Evolutionary conservation across 2,329 filamentous ascomycete species (phyloP).

Genomic region (Phialocephala sp.): DNA sequence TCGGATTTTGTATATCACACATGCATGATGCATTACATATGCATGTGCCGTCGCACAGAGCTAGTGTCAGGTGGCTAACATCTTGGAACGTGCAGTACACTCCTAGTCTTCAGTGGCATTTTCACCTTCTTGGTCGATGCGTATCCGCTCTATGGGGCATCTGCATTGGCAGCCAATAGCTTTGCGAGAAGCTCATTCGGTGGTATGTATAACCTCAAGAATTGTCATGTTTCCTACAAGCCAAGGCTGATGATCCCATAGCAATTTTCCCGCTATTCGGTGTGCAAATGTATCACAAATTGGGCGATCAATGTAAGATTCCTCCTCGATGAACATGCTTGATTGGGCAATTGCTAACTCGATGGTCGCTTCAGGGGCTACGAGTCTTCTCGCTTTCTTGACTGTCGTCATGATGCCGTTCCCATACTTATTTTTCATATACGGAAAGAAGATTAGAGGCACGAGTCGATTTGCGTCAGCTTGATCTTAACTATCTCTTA

Average conservation of each 20-base stretch:
- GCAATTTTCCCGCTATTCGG: constrained; percentile 80
- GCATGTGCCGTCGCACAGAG: constrained; percentile 33
- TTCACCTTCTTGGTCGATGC: constrained; percentile 85
- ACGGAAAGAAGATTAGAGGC: constrained; percentile 61
- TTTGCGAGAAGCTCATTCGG: constrained; percentile 81
- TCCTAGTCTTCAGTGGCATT: constrained; percentile 81
- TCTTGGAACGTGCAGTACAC: constrained; percentile 57
- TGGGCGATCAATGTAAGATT: constrained; percentile 64
- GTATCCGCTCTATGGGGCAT: constrained; percentile 77
- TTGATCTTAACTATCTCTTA: constrained; percentile 16
- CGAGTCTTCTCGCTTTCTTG: constrained; percentile 64
- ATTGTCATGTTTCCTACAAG: constrained; percentile 2
- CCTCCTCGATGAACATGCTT: neutral
- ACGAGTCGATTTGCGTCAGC: constrained; percentile 58
- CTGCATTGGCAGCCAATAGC: constrained; percentile 82
- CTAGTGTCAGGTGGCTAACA: constrained; percentile 37
- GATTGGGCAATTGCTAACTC: constrained; percentile 4
- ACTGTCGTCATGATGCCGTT: constrained; percentile 68
- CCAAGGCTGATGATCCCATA: constrained; percentile 41
- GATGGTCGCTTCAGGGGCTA: constrained; percentile 56
- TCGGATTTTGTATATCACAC: constrained; percentile 9
- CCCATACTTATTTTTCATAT: constrained; percentile 66
- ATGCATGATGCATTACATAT: constrained; percentile 27
- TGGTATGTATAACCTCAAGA: constrained; percentile 33
- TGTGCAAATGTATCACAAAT: constrained; percentile 70